Evolutionary conservation across 768 basidiomycete species (phyloP), one percentile per base, ranked within the genome.

Genomic region (Termitomyces sp.): DNA sequence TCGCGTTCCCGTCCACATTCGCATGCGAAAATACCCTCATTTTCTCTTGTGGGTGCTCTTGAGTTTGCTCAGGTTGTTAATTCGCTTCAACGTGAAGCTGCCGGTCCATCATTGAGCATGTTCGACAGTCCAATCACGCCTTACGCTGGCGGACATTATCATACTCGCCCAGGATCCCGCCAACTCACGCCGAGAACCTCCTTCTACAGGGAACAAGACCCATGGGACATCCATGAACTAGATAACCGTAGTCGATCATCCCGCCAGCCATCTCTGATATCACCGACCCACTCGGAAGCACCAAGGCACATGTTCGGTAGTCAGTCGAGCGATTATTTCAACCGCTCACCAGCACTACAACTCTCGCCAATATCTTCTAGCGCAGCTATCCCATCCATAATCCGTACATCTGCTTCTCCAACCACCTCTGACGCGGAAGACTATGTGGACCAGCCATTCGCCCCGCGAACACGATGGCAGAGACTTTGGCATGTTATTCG

Each of bases 11-110:
- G 29, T 29, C 9, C 29, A 29, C 29, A 22, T 56, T 73, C 59
- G 43, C 68, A 74, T 35, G 68, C 70, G 10, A 81, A 83, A 56
- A 80, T 92, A 70, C 89, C 89, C 3, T 91, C 89, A 0, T 93
- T 93, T 63, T 98, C 96, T 3, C 81, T 99, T 2, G 82, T 98
- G 5, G 93, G 96, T 9, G 97, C 97, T 0, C 81, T 99, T 41
- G 97, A 99, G 69, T 99, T 99, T 71, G 81, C 94, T 16, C 88
- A 94, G 56, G 89, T 98, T 22, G 88, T 99, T 20, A 79, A 88
- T 11, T 86, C 88, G 0, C 76, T 99, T 22, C 83, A 85, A 58
- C 77, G 77, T 46, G 84, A 94, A 63, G 86, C 87, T 10, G 78
- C 82, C 2, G 75, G 75, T 0, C 70, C 80, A 0, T 79, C 83